Conservation (phyloP, 2,329 filamentous ascomycete species). For the Xylariales sp. region DNA sequence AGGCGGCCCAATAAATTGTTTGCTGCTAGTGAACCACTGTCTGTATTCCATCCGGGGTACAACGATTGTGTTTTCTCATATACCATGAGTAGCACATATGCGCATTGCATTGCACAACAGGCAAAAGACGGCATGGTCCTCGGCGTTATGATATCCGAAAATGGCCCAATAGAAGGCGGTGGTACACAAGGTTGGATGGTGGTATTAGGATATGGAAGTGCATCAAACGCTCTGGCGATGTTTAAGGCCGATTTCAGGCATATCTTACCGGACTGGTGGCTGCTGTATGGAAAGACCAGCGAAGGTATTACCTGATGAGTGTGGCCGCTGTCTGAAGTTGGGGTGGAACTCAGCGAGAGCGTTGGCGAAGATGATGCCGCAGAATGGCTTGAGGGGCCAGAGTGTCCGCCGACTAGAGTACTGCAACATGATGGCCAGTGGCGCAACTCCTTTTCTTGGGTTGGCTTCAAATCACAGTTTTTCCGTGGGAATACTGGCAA, state of each 20-base stretch:
- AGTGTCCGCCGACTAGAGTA: slow-evolving; percentile 17
- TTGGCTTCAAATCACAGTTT: slow-evolving; percentile 42
- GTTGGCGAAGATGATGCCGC: slow-evolving; percentile 22
- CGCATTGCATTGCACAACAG: slow-evolving; percentile 42
- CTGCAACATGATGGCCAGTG: slow-evolving; percentile 32
- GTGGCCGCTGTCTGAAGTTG: slow-evolving; percentile 12
- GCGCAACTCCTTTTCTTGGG: slow-evolving; percentile 18
- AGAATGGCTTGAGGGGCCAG: slow-evolving; percentile 15
- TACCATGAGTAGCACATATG: slow-evolving; percentile 38
- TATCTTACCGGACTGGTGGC: slow-evolving; percentile 42
- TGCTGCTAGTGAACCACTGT: slow-evolving; percentile 19
- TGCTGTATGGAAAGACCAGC: slow-evolving; percentile 35
- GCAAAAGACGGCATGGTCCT: slow-evolving; percentile 40
- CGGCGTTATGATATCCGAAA: slow-evolving; percentile 33
- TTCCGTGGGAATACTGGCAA: slow-evolving; percentile 43
- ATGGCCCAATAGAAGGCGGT: slow-evolving; percentile 28
- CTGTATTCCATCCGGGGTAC: slow-evolving; percentile 22
- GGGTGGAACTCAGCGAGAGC: slow-evolving; percentile 21
- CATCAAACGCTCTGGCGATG: slow-evolving; percentile 40
- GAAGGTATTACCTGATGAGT: slow-evolving; percentile 9
- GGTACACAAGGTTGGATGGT: slow-evolving; percentile 27
- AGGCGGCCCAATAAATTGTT: slow-evolving; percentile 33
- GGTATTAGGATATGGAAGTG: slow-evolving; percentile 41
- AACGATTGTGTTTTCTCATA: slow-evolving; percentile 34
- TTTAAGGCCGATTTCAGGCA: slow-evolving; percentile 44